These are phyloP conservation scores for Lactarius deliciosus DNA, from an alignment of 768 basidiomycete species.

Conservation along the genomic window DNA sequence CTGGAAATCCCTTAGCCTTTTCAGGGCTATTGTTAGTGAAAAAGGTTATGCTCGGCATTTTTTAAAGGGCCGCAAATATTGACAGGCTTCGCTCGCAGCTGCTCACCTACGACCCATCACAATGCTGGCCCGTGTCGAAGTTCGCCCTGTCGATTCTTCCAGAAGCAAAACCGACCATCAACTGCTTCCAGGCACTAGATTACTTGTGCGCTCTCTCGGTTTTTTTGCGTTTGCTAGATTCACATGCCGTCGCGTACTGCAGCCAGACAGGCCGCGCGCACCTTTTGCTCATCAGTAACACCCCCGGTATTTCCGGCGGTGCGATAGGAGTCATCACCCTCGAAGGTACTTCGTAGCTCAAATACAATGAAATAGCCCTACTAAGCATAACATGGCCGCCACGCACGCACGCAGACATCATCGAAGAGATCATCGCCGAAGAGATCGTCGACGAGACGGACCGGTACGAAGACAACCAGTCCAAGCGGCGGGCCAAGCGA, in stretches of 20 bases:
- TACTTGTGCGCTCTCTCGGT: conserved; percentile 60
- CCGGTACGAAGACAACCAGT: conserved; percentile 82
- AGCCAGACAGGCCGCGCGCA: conserved; percentile 96
- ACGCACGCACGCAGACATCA: conserved; percentile 52
- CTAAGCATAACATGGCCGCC: background rate
- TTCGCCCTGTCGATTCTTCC: conserved; percentile 84
- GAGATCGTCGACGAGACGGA: conserved; percentile 97
- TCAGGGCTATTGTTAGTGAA: conserved; percentile 82
- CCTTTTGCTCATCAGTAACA: conserved; percentile 78
- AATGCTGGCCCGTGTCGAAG: conserved; percentile 66
- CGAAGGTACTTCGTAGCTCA: conserved; percentile 50
- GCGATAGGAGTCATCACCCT: conserved; percentile 90
- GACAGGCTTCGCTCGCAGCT: conserved; percentile 48
- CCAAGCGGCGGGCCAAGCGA: conserved; percentile 70
- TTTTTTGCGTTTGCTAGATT: background rate
- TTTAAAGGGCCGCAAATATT: conserved; percentile 7
- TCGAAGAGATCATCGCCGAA: conserved; percentile 94
- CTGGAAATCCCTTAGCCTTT: conserved; percentile 66
- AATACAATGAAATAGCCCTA: background rate
- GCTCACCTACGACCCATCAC: conserved; percentile 84
- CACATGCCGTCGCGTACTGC: background rate
- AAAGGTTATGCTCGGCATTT: conserved; percentile 46
- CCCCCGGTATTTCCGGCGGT: conserved; percentile 80
- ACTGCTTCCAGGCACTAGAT: conserved; percentile 92
- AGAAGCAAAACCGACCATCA: conserved; percentile 84